Evolutionary conservation across 1,284 basidiomycete species (phyloP).

Genomic region (Irpex sp.): DNA sequence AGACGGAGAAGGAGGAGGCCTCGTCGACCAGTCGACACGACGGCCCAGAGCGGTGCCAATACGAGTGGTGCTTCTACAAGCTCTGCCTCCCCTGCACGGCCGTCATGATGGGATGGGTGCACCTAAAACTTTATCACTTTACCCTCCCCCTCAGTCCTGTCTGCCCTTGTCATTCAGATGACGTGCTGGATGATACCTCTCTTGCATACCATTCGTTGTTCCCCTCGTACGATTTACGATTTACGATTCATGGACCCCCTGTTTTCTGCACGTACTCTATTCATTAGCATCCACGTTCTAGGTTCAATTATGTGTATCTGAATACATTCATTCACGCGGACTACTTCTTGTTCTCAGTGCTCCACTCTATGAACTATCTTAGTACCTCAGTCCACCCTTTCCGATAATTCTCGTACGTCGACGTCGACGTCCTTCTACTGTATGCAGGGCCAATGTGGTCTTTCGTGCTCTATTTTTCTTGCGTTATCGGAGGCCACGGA

Average conservation of each 20-base stretch:
- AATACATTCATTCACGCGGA: neutral
- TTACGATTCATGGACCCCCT: too few species aligned
- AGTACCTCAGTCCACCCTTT: neutral
- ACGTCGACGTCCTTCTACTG: neutral
- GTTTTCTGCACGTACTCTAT: neutral
- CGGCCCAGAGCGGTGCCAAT: neutral
- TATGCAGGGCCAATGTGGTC: neutral
- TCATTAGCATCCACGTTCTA: neutral
- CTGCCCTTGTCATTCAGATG: neutral
- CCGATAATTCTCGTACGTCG: neutral
- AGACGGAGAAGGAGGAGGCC: slow-evolving; percentile 16
- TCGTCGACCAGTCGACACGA: slow-evolving; percentile 7
- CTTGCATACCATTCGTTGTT: neutral
- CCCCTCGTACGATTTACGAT: neutral
- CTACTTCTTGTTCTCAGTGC: neutral
- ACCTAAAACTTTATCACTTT: too few species aligned
- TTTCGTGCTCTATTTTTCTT: neutral
- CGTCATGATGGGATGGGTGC: neutral
- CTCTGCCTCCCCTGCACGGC: neutral
- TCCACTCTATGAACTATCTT: neutral
- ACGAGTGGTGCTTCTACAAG: neutral
- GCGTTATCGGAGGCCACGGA: neutral
- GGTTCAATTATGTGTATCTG: neutral
- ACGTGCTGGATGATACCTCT: neutral
- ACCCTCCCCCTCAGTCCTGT: too few species aligned